Evolutionary conservation across 495 filamentous ascomycete species (phyloP).

Genomic region (Penicillium atrosanguineum): DNA sequence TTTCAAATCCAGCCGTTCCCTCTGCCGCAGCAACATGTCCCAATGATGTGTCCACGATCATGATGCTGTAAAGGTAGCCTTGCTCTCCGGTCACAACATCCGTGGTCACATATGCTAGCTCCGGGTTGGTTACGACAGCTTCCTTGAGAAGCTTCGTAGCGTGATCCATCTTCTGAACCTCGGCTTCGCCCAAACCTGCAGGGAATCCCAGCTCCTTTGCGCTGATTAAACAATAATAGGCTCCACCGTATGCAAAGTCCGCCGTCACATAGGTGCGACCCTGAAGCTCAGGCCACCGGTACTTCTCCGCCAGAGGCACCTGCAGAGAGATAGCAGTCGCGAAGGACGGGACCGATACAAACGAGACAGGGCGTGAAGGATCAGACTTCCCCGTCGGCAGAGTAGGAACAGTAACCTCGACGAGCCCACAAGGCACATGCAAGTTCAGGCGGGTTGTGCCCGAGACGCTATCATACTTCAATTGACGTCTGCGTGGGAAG

Average conservation of each 20-base stretch:
- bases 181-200: slow-evolving; percentile 4
- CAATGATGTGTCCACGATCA: slow-evolving; percentile 17
- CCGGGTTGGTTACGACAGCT: slow-evolving; percentile 6
- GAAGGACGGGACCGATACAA: slow-evolving; percentile 23
- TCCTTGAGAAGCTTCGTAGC: slow-evolving; percentile 19
- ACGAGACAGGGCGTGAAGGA: slow-evolving; percentile 15
- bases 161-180: slow-evolving; percentile 15
- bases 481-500: slow-evolving; percentile 10
- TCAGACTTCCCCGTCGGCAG: slow-evolving; percentile 15
- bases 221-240: slow-evolving; percentile 14
- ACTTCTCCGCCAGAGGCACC: slow-evolving; percentile 12
- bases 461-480: slow-evolving; percentile 2
- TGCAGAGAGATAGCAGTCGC: slow-evolving; percentile 12
- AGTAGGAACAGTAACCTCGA: slow-evolving; percentile 17
- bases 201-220: slow-evolving; percentile 15
- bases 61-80: slow-evolving; percentile 19
- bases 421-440: slow-evolving; percentile 18
- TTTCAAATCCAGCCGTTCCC: slow-evolving; percentile 12
- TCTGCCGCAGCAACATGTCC: slow-evolving; percentile 24
- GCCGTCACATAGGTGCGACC: slow-evolving; percentile 5
- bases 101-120: slow-evolving; percentile 4
- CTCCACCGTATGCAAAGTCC: slow-evolving; percentile 16
- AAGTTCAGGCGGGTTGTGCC: slow-evolving; percentile 8
- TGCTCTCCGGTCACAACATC: slow-evolving; percentile 9
- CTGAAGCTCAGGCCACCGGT: slow-evolving; percentile 14